phyloP scores from a whole-genome alignment of 106 monocot genomes.

The Posidonia australis region DNA sequence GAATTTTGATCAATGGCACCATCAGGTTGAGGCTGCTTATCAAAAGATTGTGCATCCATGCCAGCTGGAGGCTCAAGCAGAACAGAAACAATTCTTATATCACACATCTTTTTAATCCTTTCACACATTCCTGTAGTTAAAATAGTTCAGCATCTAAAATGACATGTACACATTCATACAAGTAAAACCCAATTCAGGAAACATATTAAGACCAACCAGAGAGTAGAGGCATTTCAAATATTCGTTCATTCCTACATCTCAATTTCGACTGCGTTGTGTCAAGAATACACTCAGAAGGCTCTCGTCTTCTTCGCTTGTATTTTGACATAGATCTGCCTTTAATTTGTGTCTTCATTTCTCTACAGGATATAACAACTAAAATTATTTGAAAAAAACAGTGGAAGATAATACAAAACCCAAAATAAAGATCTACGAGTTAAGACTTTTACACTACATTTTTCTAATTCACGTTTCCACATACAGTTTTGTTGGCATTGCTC shows the following conservation, averaged over 20 bases:
- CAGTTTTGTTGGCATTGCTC: neutral
- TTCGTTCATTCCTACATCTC: constrained; percentile 19
- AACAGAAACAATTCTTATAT: constrained; percentile 12
- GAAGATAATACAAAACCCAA: neutral
- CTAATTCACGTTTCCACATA: too few relatives aligned
- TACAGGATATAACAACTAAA: constrained; percentile 10
- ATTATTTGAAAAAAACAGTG: neutral
- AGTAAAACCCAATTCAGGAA: neutral
- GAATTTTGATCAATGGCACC: neutral
- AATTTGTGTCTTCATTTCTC: constrained; percentile 49
- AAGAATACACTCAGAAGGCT: constrained; percentile 35
- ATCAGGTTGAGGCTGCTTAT: neutral
- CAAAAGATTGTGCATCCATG: constrained; percentile 1
- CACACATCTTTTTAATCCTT: constrained; percentile 21
- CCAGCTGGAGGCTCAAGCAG: neutral
- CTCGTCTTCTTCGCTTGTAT: constrained; percentile 32
- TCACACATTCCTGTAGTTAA: constrained; percentile 33
- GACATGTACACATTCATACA: neutral
- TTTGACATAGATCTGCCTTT: constrained; percentile 27
- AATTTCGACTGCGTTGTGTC: constrained; percentile 34
- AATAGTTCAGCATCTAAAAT: neutral
- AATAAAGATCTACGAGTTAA: too few relatives aligned
- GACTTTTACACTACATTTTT: too few relatives aligned
- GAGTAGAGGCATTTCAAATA: constrained; percentile 39
- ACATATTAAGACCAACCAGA: constrained; percentile 24